Base-by-base conservation (phyloP, 805 yeast genomes). In the Ogataea thermomethanolica region DNA sequence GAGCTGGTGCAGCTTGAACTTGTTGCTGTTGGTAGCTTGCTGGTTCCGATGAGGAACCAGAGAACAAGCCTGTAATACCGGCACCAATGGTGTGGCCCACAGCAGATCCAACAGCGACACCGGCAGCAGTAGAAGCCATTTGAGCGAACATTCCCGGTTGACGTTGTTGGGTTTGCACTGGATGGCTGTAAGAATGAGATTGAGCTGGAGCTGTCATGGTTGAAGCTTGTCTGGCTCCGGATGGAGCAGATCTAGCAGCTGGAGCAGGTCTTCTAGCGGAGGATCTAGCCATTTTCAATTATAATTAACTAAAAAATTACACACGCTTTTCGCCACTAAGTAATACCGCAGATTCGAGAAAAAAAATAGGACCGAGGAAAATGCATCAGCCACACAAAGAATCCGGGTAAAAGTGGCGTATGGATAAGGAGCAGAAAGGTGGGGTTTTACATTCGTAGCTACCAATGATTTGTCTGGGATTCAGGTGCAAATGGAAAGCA, bases 81-180 rank as follows among this genome's bases (percentile, higher is more conserved):
- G 95, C 95, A 69, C 97, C 97, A 44, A 91, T 53, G 29, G 97
- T 88, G 74, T 93, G 99, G 48, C 99, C 99, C 40, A 91, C 81
- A 46, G 98, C 83, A 37, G 96, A 87, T 57, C 99, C 99, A 42
- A 93, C 97, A 39, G 98, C 99, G 32, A 93, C 99, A 81, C 99
- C 99, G 35, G 98, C 99, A 41, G 99, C 99, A 35, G 99, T 93
- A 34, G 95, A 74, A 28, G 98, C 98, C 99, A 93, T 93, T 70
- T 93, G 95, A 45, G 91, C 85, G 58, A 91, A 90, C 62, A 91
- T 56, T 56, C 98, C 97, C 34, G 97, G 97, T 55, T 74, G 78
- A 54, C 57, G 59, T 29, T 78, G 75, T 59, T 71, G 82, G 30
- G 71, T 69, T 37, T 77, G 76, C 25, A 67, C 65, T 34, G 82